Base-by-base conservation (phyloP, 164 flowering plant species). In the Chimonanthus salicifolius region DNA sequence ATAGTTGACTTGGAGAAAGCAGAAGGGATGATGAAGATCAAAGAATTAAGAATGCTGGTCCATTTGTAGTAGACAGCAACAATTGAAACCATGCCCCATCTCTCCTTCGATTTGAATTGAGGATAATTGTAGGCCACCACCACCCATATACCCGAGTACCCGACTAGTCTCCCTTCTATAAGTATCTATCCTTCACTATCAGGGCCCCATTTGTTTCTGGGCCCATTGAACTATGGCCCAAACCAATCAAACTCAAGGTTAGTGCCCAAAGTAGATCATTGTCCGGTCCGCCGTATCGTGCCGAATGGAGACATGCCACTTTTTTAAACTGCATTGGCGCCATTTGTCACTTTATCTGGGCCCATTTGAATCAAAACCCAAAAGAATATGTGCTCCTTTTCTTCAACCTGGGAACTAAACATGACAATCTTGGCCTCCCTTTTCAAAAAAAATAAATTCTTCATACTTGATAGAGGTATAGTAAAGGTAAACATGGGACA, bases 361-460 rank as follows among this genome's bases (percentile, higher is more conserved):
- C 5, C 60, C 60, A 54, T 11, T 16, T 9, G 21, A 63, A 18
- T 63, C 10, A 8, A 21, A 4, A 49, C 21, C 21, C 60, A 47
- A 54, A 5, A 33, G 20, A 33, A 51, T 62, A 15, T 7, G 62
- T 46, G 10, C 7, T 4, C 20, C 43, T 43, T 33, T 9, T 8
- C 21, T 71, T 65, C 62, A 13, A 33, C 50, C 48, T 54, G 16
- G 16, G 16, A n/a, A 11, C 11, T 13, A n/a, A 54, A 54, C 54
- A 73, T 63, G 66, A 21, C 45, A 18, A 18, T 7, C 44, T 21
- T 47, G 5, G 16, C 11, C 18, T 20, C 6, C 45, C 62, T 50
- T 49, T 63, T 69, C 63, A 50, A 69, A 75, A 21, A 9, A 60
- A 49, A 65, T 20, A 46, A 60, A 9, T 10, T 72, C 49, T 10